A percentile compares a stretch with the other conserved stretches of the same genome.
Evolutionary conservation across 371 early-diverging fungal species (phyloP).

Genomic region (Mucor piriformis): DNA sequence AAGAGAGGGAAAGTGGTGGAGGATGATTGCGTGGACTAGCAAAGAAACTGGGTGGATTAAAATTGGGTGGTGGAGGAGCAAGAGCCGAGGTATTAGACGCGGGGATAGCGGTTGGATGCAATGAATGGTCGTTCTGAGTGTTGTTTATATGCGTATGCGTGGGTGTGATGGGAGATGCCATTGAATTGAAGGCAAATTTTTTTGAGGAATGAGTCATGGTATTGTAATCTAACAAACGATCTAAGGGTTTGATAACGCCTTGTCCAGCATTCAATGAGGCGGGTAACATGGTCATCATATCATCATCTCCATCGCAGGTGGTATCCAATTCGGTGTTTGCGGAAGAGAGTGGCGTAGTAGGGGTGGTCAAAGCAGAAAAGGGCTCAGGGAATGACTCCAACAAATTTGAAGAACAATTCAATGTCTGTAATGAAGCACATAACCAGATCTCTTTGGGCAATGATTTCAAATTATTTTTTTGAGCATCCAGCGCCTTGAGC

Average conservation of each 20-base stretch:
- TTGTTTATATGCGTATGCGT: background rate
- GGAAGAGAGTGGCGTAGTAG: background rate
- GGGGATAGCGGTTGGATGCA: slow-evolving; percentile 4
- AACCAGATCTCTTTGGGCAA: slow-evolving; percentile 89
- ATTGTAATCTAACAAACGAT: slow-evolving; percentile 15
- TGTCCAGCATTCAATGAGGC: slow-evolving; percentile 27
- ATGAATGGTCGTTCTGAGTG: background rate
- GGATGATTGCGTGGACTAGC: slow-evolving; percentile 54
- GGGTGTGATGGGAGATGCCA: background rate
- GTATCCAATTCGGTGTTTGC: background rate
- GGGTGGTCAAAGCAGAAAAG: slow-evolving; percentile 1
- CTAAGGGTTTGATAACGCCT: slow-evolving; percentile 23
- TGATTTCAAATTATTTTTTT: slow-evolving; percentile 69
- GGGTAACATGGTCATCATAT: slow-evolving; percentile 11
- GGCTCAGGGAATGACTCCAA: slow-evolving; percentile 55
- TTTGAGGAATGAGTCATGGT: background rate
- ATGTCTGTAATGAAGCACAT: slow-evolving; percentile 73
- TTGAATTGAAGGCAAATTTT: background rate
- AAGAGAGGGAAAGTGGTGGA: slow-evolving; percentile 65
- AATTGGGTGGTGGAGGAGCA: slow-evolving; percentile 30
- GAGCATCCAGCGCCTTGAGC: slow-evolving; percentile 41
- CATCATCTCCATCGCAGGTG: slow-evolving; percentile 3
- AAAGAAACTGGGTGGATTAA: slow-evolving; percentile 55
- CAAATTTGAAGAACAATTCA: slow-evolving; percentile 75
- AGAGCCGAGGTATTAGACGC: background rate